A percentile compares a stretch with the other conserved stretches of the same genome.
Evolutionary conservation across 257 asterid species (phyloP).

Genomic region (Fraxinus cuspidata): DNA sequence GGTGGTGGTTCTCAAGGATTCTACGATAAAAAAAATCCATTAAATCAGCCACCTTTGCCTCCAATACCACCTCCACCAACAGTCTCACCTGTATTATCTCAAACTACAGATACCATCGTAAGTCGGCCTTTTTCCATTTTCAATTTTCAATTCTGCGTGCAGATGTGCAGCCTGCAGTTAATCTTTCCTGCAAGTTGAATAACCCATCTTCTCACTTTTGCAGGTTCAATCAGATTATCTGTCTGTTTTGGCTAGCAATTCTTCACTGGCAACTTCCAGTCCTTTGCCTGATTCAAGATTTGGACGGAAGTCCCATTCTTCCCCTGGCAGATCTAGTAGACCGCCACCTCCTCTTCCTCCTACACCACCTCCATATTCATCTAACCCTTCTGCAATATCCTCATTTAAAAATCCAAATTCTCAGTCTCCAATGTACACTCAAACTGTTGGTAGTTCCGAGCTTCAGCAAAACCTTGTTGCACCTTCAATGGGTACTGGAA

Average conservation of each 20-base stretch:
- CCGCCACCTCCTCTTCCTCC: constrained; percentile 86
- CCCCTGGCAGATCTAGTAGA: constrained; percentile 61
- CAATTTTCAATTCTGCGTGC: constrained; percentile 39
- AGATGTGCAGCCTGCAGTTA: constrained; percentile 44
- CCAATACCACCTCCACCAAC: constrained; percentile 67
- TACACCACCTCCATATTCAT: constrained; percentile 77
- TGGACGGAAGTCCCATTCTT: constrained; percentile 58
- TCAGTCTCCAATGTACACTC: constrained; percentile 56
- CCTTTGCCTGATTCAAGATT: constrained; percentile 49
- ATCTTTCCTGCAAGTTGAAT: constrained; percentile 5
- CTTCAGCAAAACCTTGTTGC: constrained; percentile 50
- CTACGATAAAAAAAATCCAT: constrained; percentile 61
- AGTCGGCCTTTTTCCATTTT: constrained; percentile 52
- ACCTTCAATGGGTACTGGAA: constrained; percentile 38
- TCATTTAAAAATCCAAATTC: constrained; percentile 50
- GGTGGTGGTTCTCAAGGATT: constrained; percentile 53
- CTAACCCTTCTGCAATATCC: constrained; percentile 41
- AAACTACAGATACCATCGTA: constrained; percentile 45
- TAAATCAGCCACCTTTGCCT: constrained; percentile 74
- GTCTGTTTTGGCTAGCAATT: constrained; percentile 39
- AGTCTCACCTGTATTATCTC: constrained; percentile 47
- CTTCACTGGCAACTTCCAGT: constrained; percentile 42
- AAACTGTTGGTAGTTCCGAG: constrained; percentile 47
- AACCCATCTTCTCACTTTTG: constrained; percentile 29
- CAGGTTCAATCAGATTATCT: constrained; percentile 71